Percentiles rank a stretch among this genome's conserved stretches.
Conservation (phyloP, 2,329 filamentous ascomycete genomes). For the Colletotrichum liaoningense region DNA sequence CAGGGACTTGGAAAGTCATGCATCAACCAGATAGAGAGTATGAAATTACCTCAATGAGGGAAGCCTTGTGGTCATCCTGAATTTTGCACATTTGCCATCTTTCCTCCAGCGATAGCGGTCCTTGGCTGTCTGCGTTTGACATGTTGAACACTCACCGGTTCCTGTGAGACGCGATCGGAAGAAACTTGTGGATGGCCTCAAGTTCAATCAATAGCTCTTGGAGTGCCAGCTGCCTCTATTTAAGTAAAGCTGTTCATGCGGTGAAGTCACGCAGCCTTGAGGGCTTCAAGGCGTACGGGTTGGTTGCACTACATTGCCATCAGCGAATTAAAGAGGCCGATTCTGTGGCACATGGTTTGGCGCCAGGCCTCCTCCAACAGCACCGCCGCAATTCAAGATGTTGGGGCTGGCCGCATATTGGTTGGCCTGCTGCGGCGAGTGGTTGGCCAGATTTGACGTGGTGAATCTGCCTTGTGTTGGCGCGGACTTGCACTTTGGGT, state of each 20-base stretch:
- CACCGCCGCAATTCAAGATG: neutral
- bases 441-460: neutral
- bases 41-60: neutral
- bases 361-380: neutral
- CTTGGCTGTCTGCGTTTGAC: neutral
- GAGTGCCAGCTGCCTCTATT: neutral
- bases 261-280: neutral
- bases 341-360: neutral
- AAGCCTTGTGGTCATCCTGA: conserved; percentile 17
- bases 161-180: too few species aligned
- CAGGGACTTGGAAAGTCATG: too few species aligned
- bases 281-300: neutral
- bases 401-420: conserved; percentile 9
- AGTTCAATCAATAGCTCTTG: too few species aligned
- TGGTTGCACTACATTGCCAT: neutral
- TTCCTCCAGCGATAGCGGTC: neutral
- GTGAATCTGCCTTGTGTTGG: conserved; percentile 10
- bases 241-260: neutral
- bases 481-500: neutral
- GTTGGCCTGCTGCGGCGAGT: neutral
- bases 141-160: neutral
- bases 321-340: neutral
- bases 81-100: neutral
- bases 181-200: too few species aligned
- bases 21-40: neutral